These are phyloP conservation scores for Aspergillus avenaceus DNA, from an alignment of 495 filamentous ascomycete species.

Conservation along the genomic window DNA sequence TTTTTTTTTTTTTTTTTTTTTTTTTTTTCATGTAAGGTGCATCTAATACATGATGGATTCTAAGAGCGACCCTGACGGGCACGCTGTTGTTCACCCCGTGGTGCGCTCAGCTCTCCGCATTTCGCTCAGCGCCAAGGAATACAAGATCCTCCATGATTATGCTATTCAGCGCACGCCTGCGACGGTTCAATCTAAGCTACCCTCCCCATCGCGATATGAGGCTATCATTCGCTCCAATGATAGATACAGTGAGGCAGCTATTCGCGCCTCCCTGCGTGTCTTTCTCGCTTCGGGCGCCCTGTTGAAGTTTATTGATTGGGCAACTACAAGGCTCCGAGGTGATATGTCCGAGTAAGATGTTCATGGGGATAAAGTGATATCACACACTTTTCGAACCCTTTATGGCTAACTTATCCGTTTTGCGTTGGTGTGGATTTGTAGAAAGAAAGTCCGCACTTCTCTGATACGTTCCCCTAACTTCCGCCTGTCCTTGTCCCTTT, in stretches of 20 bases:
- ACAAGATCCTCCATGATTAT: slow-evolving; percentile 74
- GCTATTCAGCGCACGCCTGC: slow-evolving; percentile 62
- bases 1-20: too few species aligned
- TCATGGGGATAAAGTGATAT: not conserved
- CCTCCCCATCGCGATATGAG: slow-evolving; percentile 51
- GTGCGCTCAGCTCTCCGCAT: slow-evolving; percentile 75
- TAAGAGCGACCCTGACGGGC: slow-evolving; percentile 11
- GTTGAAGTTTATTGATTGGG: slow-evolving; percentile 64
- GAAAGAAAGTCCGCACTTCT: slow-evolving; percentile 41
- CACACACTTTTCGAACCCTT: not conserved
- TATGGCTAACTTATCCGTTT: not conserved
- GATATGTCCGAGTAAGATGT: slow-evolving; percentile 24
- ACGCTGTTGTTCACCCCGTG: slow-evolving; percentile 14
- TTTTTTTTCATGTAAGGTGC: not conserved
- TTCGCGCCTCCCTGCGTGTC: slow-evolving; percentile 71
- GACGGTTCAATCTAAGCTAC: slow-evolving; percentile 54
- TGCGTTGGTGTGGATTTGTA: slow-evolving; percentile 11
- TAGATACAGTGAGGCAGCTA: slow-evolving; percentile 74
- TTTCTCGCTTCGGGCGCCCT: slow-evolving; percentile 66
- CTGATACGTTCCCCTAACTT: slow-evolving; percentile 67
- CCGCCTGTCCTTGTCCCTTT: slow-evolving; percentile 74
- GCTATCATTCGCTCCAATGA: slow-evolving; percentile 49
- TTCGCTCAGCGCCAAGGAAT: slow-evolving; percentile 80
- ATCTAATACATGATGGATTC: slow-evolving; percentile 12
- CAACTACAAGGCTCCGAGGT: slow-evolving; percentile 45